Conservation (phyloP, 2,329 filamentous ascomycete genomes). For the Albifimbria verrucaria region DNA sequence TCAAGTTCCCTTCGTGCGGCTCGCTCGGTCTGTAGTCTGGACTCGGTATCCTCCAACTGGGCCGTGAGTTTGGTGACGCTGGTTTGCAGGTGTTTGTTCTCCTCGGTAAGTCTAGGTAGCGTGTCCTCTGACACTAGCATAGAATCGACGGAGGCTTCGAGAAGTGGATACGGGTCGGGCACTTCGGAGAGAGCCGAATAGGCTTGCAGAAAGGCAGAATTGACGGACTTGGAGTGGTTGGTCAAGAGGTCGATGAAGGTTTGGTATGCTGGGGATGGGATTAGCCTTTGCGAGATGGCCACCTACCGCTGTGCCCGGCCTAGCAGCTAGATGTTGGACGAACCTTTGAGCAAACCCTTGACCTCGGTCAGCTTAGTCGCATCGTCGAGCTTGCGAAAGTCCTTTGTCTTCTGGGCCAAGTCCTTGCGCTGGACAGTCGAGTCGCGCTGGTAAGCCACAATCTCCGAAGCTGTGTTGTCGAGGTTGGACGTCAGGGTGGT, state of each 20-base stretch:
- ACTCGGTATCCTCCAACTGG: constrained; percentile 81
- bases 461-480: constrained; percentile 91
- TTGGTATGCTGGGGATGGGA: constrained; percentile 96
- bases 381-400: constrained; percentile 93
- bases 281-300: too few species aligned
- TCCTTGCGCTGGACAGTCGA: constrained; percentile 96
- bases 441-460: constrained; percentile 89
- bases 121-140: constrained; percentile 90
- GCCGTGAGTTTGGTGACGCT: constrained; percentile 71
- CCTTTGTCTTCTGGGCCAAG: constrained; percentile 97
- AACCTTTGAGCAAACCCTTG: constrained; percentile 85
- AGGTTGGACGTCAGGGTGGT: constrained; percentile 78
- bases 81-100: constrained; percentile 83
- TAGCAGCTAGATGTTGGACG: too few species aligned
- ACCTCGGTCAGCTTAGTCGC: constrained; percentile 80
- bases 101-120: constrained; percentile 80
- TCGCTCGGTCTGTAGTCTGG: constrained; percentile 74
- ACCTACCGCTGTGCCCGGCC: too few species aligned
- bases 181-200: constrained; percentile 94
- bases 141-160: constrained; percentile 94
- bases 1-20: constrained; percentile 71
- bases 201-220: constrained; percentile 86
- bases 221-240: constrained; percentile 91
- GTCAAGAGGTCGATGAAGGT: constrained; percentile 95
- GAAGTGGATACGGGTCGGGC: constrained; percentile 90